Conservation (phyloP, 345 rosid genomes). For the Camelina hispida region DNA sequence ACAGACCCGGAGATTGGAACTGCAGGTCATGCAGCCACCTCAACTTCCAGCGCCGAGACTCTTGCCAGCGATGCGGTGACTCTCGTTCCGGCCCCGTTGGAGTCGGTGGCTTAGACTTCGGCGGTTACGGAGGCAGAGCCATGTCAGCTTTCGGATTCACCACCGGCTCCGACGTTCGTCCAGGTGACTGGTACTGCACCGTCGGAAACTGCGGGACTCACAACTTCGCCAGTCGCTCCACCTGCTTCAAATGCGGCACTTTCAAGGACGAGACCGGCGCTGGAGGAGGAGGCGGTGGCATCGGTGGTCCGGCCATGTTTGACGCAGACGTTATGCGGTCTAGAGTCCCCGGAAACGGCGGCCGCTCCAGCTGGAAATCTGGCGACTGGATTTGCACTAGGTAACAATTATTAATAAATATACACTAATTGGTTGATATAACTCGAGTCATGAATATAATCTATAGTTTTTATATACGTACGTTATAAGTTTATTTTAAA, state of each 20-base stretch:
- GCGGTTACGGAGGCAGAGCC: slow-evolving; percentile 54
- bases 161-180: slow-evolving; percentile 89
- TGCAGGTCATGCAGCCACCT: slow-evolving; percentile 80
- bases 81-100: slow-evolving; percentile 55
- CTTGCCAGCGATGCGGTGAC: slow-evolving; percentile 79
- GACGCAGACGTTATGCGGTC: slow-evolving; percentile 56
- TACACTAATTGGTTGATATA: neutral
- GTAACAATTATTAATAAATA: slow-evolving; percentile 38
- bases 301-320: slow-evolving; percentile 36
- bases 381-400: slow-evolving; percentile 96
- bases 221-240: slow-evolving; percentile 90
- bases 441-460: neutral
- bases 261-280: slow-evolving; percentile 64
- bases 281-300: slow-evolving; percentile 45
- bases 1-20: slow-evolving; percentile 92
- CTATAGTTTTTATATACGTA: neutral
- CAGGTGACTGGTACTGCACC: slow-evolving; percentile 95
- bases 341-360: slow-evolving; percentile 53
- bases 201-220: slow-evolving; percentile 87
- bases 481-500: neutral
- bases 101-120: slow-evolving; percentile 56
- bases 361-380: slow-evolving; percentile 84
- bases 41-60: slow-evolving; percentile 86
- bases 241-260: slow-evolving; percentile 89
- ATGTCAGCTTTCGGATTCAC: slow-evolving; percentile 69